A percentile compares a stretch with the other conserved stretches of the same genome.
These are phyloP conservation scores for Colletotrichum graminicola DNA, from an alignment of 2,329 filamentous ascomycete species.

Conservation along the genomic window DNA sequence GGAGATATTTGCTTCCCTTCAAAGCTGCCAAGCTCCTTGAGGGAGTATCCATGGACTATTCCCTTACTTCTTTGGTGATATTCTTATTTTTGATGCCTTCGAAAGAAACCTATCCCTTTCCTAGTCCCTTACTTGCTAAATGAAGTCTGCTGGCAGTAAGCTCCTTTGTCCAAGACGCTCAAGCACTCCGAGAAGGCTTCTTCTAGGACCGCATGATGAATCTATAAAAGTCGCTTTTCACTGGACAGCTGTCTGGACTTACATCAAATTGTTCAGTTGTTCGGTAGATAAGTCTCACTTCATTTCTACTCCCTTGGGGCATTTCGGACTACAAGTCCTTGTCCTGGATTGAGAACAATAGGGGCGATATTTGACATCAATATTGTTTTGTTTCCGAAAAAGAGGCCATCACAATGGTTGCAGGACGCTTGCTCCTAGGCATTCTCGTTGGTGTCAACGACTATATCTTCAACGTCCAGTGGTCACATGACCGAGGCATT, in stretches of 20 bases:
- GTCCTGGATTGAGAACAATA: no score
- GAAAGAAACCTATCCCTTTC: neutral
- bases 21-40: neutral
- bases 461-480: neutral
- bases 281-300: neutral
- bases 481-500: constrained; percentile 23
- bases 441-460: constrained; percentile 6
- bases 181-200: rapidly evolving
- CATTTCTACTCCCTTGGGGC: no score
- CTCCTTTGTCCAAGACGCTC: neutral
- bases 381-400: rapidly evolving
- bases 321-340: neutral
- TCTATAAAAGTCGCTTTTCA: neutral
- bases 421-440: constrained; percentile 9
- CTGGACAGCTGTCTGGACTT: neutral
- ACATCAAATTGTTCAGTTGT: rapidly evolving
- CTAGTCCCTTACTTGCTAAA: neutral
- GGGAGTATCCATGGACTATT: neutral
- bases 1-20: no score
- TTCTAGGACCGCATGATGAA: neutral
- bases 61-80: rapidly evolving
- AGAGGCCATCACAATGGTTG: neutral
- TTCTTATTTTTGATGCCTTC: neutral
- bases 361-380: no score
- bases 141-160: neutral